phyloP scores from a whole-genome alignment of 495 filamentous ascomycete genomes.

The Penicillium pulvis region DNA sequence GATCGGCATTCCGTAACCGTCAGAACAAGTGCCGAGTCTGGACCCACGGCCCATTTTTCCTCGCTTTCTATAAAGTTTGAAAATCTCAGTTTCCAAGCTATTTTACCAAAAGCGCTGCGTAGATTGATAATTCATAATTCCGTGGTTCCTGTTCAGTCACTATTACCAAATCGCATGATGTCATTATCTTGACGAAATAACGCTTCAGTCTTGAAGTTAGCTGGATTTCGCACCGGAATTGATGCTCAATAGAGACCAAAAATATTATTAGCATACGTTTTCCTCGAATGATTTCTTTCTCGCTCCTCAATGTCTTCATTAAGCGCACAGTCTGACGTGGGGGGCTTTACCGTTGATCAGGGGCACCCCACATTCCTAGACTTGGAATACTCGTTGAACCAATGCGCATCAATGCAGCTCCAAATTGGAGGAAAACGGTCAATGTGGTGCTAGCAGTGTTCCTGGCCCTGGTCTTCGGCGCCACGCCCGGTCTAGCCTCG shows the following conservation, averaged over 20 bases:
- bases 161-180: no score
- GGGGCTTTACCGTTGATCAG: neutral
- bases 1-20: neutral
- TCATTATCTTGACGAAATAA: no score
- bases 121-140: neutral
- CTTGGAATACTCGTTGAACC: neutral
- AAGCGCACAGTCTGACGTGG: neutral
- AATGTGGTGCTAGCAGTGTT: slow-evolving; percentile 1
- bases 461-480: slow-evolving; percentile 3
- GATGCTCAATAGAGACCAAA: neutral
- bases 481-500: slow-evolving; percentile 15
- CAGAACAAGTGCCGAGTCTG: neutral
- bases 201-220: no score
- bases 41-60: neutral
- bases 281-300: neutral
- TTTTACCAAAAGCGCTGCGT: neutral
- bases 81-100: neutral
- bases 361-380: neutral
- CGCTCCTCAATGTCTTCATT: neutral
- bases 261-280: no score
- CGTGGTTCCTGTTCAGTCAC: neutral
- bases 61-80: neutral
- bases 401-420: neutral
- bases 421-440: neutral
- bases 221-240: no score